These are phyloP conservation scores for Coccomyxa subellipsoidea DNA, from an alignment of 163 green algal species.

Conservation along the genomic window DNA sequence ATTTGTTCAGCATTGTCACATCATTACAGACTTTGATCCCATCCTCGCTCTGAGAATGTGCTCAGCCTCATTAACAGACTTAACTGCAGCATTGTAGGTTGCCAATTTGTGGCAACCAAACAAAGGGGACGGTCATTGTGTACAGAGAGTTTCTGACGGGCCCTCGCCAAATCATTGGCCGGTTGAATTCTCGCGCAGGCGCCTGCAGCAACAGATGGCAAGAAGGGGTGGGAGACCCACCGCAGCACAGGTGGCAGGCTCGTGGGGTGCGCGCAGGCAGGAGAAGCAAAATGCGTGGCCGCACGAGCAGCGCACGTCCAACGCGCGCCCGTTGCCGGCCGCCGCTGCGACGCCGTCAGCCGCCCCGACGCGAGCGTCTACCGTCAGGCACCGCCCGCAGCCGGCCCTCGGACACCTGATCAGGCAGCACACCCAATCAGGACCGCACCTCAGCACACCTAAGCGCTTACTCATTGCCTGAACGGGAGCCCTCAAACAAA, in stretches of 20 bases:
- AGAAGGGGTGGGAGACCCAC: not conserved
- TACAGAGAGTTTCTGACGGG: no score
- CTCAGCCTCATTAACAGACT: no score
- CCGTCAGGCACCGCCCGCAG: conserved; percentile 8
- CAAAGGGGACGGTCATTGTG: no score
- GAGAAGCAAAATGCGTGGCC: conserved; percentile 27
- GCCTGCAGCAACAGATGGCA: not conserved
- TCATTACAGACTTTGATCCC: no score
- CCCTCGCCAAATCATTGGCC: no score
- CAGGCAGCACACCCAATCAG: not conserved
- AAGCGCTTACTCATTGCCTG: not conserved
- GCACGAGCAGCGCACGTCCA: conserved; percentile 17
- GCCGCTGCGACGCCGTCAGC: not conserved
- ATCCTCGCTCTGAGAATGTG: no score
- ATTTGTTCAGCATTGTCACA: not conserved
- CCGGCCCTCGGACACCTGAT: conserved; percentile 12
- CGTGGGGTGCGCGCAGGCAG: conserved; percentile 25
- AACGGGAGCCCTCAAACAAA: not conserved
- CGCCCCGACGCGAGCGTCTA: not conserved
- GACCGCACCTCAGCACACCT: not conserved
- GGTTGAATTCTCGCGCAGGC: not conserved
- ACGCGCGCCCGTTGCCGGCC: not conserved
- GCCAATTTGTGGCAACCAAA: no score
- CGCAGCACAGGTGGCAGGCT: conserved; percentile 23
- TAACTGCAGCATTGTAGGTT: no score